Evolutionary conservation across 176 grass and related monocot genomes (phyloP).

Genomic region (Thinopyrum elongatum): DNA sequence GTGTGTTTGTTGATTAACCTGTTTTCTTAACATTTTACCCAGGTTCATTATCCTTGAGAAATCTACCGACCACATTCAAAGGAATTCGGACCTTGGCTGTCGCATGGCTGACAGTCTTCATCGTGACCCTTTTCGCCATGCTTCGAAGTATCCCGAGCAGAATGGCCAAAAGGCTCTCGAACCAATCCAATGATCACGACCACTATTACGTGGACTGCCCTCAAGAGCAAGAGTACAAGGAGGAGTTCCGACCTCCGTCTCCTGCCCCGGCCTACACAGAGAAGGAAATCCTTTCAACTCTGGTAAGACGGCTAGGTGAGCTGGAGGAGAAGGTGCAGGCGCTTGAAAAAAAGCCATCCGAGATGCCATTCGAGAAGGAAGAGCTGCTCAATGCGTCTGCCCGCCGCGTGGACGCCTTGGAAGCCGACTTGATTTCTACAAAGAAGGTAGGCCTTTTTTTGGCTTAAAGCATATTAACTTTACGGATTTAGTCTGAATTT

Average conservation of each 20-base stretch:
- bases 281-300: constrained; percentile 66
- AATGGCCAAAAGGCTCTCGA: constrained; percentile 66
- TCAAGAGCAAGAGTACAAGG: constrained; percentile 57
- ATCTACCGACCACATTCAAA: constrained; percentile 29
- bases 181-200: constrained; percentile 43
- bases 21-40: constrained; percentile 16
- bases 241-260: constrained; percentile 92
- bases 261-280: constrained; percentile 76
- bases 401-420: constrained; percentile 85
- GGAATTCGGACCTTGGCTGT: constrained; percentile 49
- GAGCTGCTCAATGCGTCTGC: constrained; percentile 88
- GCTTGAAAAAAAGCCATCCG: constrained; percentile 78
- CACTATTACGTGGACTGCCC: constrained; percentile 38
- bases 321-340: constrained; percentile 83
- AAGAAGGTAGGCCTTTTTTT: constrained; percentile 69
- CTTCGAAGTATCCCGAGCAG: constrained; percentile 51
- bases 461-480: not conserved
- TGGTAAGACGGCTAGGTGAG: constrained; percentile 69
- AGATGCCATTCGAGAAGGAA: constrained; percentile 94
- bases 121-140: constrained; percentile 64
- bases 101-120: constrained; percentile 67
- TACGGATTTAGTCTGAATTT: not conserved
- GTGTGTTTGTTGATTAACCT: not conserved
- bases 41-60: constrained; percentile 43
- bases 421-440: constrained; percentile 94